Base-by-base conservation (phyloP, 73 alveolate genomes). In the Loxodes magnus region DNA sequence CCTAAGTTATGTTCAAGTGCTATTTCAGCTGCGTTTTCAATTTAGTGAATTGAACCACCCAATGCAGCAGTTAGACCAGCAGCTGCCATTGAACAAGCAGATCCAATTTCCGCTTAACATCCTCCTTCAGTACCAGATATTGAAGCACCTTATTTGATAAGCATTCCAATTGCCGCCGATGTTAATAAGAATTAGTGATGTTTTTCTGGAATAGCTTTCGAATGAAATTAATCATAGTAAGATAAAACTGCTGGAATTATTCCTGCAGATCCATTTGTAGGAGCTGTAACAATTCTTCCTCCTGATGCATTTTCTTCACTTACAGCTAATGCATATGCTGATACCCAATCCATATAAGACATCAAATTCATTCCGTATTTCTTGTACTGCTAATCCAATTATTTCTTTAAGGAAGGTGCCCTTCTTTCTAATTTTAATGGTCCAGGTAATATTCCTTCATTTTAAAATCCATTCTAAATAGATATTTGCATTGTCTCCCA, bases 201-300 rank as follows among this genome's bases (percentile, higher is more conserved):
- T 10, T 10, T 10, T 9, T 7, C 41, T 31, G 41, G 41, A 9
- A 10, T 10, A 31, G 41, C 12, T n/a, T 9, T 9, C 10, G 41
- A 7, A 16, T 15, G 24, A 33, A 14, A 39, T 35, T 55, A 39
- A 52, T 39, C 42, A 43, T 55, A 55, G 34, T 55, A 55, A 2
- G 67, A 42, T 55, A 55, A 24, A n/a, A 55, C 67, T 2, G 67
- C 67, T 1, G 67, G 67, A 4, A 55, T 55, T 6, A 55, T 55
- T 4, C 67, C 67, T 28, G 67, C 67, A n/a, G 67, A 52, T 3
- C 67, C 67, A 14, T 55, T 55, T 30, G 67, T 55, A 4, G 67
- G 67, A 10, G 67, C 67, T 0, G 67, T 55, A 25, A 55, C 67
- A 52, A 55, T 21, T 16, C 67, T 52, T 3, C 67, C 67, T 55